Evolutionary conservation across 306 rosid genomes (phyloP).

Genomic region (Acacia acuminata): DNA sequence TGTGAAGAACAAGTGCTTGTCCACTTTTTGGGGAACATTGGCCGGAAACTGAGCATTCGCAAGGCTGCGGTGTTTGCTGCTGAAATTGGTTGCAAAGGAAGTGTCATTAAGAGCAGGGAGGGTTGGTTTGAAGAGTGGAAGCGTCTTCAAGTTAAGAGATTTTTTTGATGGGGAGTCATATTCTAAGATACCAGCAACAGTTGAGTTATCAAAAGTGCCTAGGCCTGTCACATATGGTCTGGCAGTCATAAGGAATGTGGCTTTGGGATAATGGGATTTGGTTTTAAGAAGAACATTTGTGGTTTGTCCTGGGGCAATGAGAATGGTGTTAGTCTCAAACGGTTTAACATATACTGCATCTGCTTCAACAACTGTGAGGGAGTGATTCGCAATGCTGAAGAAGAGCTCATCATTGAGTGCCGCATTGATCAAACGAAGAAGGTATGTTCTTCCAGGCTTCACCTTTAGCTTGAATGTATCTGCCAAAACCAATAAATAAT

Average conservation of each 20-base stretch:
- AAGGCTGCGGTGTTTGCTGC: slow-evolving; percentile 42
- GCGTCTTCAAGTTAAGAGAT: slow-evolving; percentile 29
- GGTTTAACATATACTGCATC: slow-evolving; percentile 54
- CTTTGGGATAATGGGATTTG: slow-evolving; percentile 44
- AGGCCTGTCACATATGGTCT: slow-evolving; percentile 41
- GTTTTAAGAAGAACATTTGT: slow-evolving; percentile 50
- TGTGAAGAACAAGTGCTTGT: slow-evolving; percentile 46
- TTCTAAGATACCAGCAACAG: slow-evolving; percentile 46
- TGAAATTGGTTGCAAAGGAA: slow-evolving; percentile 41
- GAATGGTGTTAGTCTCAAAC: slow-evolving; percentile 38
- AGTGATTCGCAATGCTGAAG: slow-evolving; percentile 59
- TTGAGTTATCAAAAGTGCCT: slow-evolving; percentile 57
- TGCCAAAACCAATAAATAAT: slow-evolving; percentile 5
- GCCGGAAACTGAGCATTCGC: slow-evolving; percentile 42
- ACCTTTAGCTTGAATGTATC: slow-evolving; percentile 50
- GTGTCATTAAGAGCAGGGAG: slow-evolving; percentile 57
- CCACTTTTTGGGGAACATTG: slow-evolving; percentile 47
- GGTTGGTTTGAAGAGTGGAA: slow-evolving; percentile 40
- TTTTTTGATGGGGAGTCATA: slow-evolving; percentile 25
- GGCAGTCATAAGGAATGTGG: slow-evolving; percentile 48
- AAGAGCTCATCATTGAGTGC: slow-evolving; percentile 56
- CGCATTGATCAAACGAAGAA: slow-evolving; percentile 48
- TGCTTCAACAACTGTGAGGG: slow-evolving; percentile 46
- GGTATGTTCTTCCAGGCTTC: slow-evolving; percentile 48
- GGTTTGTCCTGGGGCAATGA: slow-evolving; percentile 54